Percentiles rank a stretch among this genome's conserved stretches.
These are phyloP conservation scores for Calycina herbarum DNA, from an alignment of 2,329 filamentous ascomycete species.

Conservation along the genomic window DNA sequence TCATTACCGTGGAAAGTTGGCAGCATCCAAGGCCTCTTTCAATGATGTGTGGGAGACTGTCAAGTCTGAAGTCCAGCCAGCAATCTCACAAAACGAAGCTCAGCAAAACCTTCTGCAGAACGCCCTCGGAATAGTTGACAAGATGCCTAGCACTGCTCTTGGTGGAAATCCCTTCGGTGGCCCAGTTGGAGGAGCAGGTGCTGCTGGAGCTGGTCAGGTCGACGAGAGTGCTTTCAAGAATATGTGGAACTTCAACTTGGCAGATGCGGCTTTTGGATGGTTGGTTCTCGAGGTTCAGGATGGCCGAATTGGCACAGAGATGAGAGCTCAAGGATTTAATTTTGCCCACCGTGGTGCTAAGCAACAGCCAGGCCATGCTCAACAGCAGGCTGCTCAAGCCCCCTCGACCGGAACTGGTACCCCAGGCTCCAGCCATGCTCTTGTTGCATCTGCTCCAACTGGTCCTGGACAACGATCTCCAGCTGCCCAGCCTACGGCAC, in stretches of 20 bases:
- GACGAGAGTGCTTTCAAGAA: slow-evolving; percentile 99
- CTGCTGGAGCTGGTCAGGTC: slow-evolving; percentile 76
- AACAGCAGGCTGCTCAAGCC: slow-evolving; percentile 37
- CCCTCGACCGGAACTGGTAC: slow-evolving; percentile 39
- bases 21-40: slow-evolving; percentile 96
- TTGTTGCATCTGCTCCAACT: slow-evolving; percentile 37
- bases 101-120: slow-evolving; percentile 92
- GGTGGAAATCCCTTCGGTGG: slow-evolving; percentile 97
- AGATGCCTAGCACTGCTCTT: slow-evolving; percentile 94
- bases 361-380: slow-evolving; percentile 51
- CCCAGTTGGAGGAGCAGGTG: slow-evolving; percentile 66
- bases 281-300: slow-evolving; percentile 93
- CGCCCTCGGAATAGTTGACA: slow-evolving; percentile 89
- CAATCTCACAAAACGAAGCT: slow-evolving; percentile 88
- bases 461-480: slow-evolving; percentile 35
- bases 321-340: slow-evolving; percentile 98
- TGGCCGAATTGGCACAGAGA: slow-evolving; percentile 95
- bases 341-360: slow-evolving; percentile 94
- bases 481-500: slow-evolving; percentile 29
- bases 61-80: slow-evolving; percentile 91
- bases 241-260: slow-evolving; percentile 99
- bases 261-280: slow-evolving; percentile 96
- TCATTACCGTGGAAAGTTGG: slow-evolving; percentile 97
- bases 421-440: slow-evolving; percentile 37
- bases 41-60: slow-evolving; percentile 99